phyloP scores from a whole-genome alignment of 2,329 filamentous ascomycete genomes.

The Calonectria leucothoes region DNA sequence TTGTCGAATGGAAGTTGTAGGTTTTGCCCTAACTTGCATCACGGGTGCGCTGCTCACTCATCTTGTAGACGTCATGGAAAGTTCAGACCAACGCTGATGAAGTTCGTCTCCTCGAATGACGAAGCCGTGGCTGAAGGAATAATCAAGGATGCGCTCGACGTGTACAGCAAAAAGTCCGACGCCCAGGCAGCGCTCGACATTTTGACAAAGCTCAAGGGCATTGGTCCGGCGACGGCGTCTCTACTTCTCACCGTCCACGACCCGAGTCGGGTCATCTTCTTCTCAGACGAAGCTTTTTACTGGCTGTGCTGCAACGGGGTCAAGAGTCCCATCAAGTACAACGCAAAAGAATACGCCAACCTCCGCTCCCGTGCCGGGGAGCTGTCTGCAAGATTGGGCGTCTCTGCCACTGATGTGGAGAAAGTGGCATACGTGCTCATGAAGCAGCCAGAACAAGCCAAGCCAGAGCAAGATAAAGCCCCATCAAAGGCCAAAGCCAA shows the following conservation, averaged over 20 bases:
- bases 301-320: slow-evolving; percentile 73
- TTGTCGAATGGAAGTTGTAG: slow-evolving; percentile 80
- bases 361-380: slow-evolving; percentile 58
- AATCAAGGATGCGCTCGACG: slow-evolving; percentile 63
- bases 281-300: slow-evolving; percentile 82
- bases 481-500: slow-evolving; percentile 14
- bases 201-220: slow-evolving; percentile 74
- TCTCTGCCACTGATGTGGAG: slow-evolving; percentile 73
- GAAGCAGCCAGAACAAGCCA: slow-evolving; percentile 43
- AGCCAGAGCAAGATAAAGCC: neutral
- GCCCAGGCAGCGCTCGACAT: slow-evolving; percentile 61
- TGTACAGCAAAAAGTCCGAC: slow-evolving; percentile 54
- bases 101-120: slow-evolving; percentile 71
- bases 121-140: slow-evolving; percentile 56
- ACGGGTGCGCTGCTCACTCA: slow-evolving; percentile 4
- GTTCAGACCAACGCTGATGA: slow-evolving; percentile 71
- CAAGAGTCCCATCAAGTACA: slow-evolving; percentile 74
- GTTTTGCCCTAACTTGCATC: slow-evolving; percentile 40
- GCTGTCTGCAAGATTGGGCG: slow-evolving; percentile 61
- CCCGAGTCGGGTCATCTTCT: slow-evolving; percentile 73
- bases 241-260: slow-evolving; percentile 76
- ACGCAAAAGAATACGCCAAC: slow-evolving; percentile 72
- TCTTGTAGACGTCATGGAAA: slow-evolving; percentile 67
- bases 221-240: slow-evolving; percentile 84
- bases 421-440: slow-evolving; percentile 78